Base-by-base conservation (phyloP, 306 rosid species). In the Cyamopsis tetragonoloba region DNA sequence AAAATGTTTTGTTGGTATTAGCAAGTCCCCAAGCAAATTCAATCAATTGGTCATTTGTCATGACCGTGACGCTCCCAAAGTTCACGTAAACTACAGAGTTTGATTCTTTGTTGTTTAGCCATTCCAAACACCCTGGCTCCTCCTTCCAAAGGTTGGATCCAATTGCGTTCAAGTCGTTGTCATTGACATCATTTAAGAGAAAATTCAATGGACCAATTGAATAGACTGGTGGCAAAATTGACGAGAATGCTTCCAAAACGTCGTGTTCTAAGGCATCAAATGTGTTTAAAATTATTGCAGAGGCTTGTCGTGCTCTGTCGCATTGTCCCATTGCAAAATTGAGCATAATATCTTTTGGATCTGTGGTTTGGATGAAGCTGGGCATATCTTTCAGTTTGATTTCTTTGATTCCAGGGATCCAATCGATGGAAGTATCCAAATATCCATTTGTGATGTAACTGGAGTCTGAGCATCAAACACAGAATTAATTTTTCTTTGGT, bases 1-100 rank as follows among this genome's bases (percentile, higher is more conserved):
- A 13, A 24, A 85, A 90, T 0, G 39, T 12, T 47, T 65, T 62
- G 1, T 68, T 57, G 62, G 85, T 90, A 5, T 82, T 78, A 3
- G 89, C 89, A 0, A 87, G 83, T 5, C 96, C 95, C 88, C 95
- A 90, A 4, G 91, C 86, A 30, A 90, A 87, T 56, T 87, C 96
- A 4, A 70, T 27, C 10, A 85, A 2, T 46, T 87, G 89, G 0
- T 81, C 82, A 12, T 12, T 15, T 0, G 89, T 81, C 89, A 89
- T 89, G 0, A 89, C 86, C 0, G 91, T 68, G 19, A 85, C 43
- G 66, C 96, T 89, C 5, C 95, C 91, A 1, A 89, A 89, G 47
- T 87, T 89, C 1, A 89, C 96, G 4, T 89, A 89, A 34, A 89
- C 84, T 0, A 89, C 88, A 0, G 82, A 48, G 61, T 73, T 71